These are phyloP conservation scores for Pulveroboletus sp. DNA, from an alignment of 768 basidiomycete genomes.

Conservation along the genomic window DNA sequence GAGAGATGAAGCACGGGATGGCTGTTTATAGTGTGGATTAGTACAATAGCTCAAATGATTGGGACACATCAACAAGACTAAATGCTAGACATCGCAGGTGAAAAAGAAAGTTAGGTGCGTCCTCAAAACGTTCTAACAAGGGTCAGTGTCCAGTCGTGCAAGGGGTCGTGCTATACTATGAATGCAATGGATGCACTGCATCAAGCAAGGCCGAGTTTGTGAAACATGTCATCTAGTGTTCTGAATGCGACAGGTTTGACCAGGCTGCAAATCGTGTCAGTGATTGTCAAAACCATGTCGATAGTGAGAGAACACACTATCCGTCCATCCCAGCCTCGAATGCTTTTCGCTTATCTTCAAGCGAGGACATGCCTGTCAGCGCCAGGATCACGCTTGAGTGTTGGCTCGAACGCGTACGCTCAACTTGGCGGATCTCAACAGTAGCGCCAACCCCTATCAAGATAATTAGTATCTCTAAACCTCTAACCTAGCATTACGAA, in stretches of 20 bases:
- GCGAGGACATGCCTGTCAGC: conserved; percentile 88
- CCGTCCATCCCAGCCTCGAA: conserved; percentile 94
- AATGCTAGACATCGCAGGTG: not conserved
- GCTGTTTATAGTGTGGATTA: not conserved
- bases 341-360: conserved; percentile 87
- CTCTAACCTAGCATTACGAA: not conserved
- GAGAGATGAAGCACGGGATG: not conserved
- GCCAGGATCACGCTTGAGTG: conserved; percentile 65
- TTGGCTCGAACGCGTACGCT: conserved; percentile 37
- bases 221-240: conserved; percentile 80
- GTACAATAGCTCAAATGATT: conserved; percentile 9
- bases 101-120: not conserved
- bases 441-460: conserved; percentile 75
- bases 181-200: conserved; percentile 6
- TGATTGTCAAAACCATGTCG: not conserved
- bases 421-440: conserved; percentile 72
- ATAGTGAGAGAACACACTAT: conserved; percentile 59
- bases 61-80: not conserved
- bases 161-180: conserved; percentile 3
- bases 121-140: conserved; percentile 2
- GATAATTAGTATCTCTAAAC: not conserved
- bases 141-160: conserved; percentile 10
- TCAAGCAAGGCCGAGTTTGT: conserved; percentile 56
- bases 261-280: conserved; percentile 44
- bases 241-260: conserved; percentile 97